Conservation (phyloP, 768 basidiomycete species). For the Serendipita indica region DNA sequence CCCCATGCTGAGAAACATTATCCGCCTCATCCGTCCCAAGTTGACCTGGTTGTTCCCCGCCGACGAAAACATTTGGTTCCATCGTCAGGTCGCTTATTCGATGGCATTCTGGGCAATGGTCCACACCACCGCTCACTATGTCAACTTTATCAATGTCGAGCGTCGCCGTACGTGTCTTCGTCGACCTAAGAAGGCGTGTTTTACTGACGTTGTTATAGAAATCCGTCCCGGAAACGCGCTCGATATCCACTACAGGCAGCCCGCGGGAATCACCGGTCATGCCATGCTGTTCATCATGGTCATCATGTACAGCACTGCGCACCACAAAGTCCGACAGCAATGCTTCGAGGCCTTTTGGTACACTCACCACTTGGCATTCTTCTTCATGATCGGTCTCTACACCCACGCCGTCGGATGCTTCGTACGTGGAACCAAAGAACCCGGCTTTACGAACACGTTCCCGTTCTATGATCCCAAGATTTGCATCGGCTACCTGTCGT, state of each 20-base stretch:
- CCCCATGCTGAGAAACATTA: slow-evolving; percentile 79
- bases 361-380: slow-evolving; percentile 87
- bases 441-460: slow-evolving; percentile 55
- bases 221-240: slow-evolving; percentile 63
- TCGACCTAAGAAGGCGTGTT: background rate
- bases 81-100: slow-evolving; percentile 86
- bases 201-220: slow-evolving; percentile 31
- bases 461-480: slow-evolving; percentile 81
- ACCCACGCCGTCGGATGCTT: slow-evolving; percentile 90
- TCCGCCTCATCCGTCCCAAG: slow-evolving; percentile 68
- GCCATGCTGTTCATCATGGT: slow-evolving; percentile 92
- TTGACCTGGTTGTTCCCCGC: slow-evolving; percentile 75
- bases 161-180: slow-evolving; percentile 46
- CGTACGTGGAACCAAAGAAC: slow-evolving; percentile 68
- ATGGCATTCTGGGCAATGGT: slow-evolving; percentile 89
- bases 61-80: slow-evolving; percentile 94
- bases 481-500: slow-evolving; percentile 83
- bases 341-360: slow-evolving; percentile 97
- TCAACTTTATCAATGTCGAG: slow-evolving; percentile 89
- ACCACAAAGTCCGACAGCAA: slow-evolving; percentile 72
- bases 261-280: slow-evolving; percentile 89
- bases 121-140: slow-evolving; percentile 86
- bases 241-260: slow-evolving; percentile 75
- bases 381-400: slow-evolving; percentile 85
- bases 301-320: slow-evolving; percentile 82